Percentiles rank a stretch among this genome's conserved stretches.
Evolutionary conservation across 176 grass and related monocot species (phyloP).

Genomic region (Carex kokanica): DNA sequence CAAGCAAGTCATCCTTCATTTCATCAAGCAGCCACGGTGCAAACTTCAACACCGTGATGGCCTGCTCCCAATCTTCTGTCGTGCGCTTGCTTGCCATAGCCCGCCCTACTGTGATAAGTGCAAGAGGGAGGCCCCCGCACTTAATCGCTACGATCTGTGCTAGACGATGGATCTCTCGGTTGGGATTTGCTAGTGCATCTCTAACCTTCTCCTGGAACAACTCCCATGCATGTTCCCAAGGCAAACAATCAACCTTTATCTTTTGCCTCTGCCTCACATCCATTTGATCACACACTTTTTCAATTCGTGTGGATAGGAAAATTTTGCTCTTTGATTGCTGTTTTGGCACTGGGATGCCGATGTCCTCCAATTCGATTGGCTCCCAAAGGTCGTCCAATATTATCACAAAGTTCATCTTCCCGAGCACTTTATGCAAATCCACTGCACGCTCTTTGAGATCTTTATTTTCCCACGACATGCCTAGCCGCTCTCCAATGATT

Average conservation of each 20-base stretch:
- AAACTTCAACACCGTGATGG: conserved; percentile 62
- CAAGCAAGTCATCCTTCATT: conserved; percentile 57
- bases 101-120: conserved; percentile 65
- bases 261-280: conserved; percentile 71
- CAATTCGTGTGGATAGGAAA: conserved; percentile 67
- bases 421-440: conserved; percentile 64
- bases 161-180: conserved; percentile 42
- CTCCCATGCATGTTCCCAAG: conserved; percentile 57
- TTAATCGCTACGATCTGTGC: conserved; percentile 47
- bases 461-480: conserved; percentile 72
- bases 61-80: conserved; percentile 78
- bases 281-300: conserved; percentile 85
- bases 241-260: conserved; percentile 69
- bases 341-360: conserved; percentile 66
- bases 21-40: conserved; percentile 77
- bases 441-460: conserved; percentile 53
- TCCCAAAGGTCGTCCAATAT: conserved; percentile 78
- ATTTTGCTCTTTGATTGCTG: conserved; percentile 67
- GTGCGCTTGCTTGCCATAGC: conserved; percentile 84
- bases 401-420: conserved; percentile 84
- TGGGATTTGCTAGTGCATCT: conserved; percentile 36
- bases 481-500: conserved; percentile 60
- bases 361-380: conserved; percentile 61
- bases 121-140: conserved; percentile 76
- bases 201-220: conserved; percentile 72